Conservation (phyloP, 169 alveolate species). For the Haemoproteus tartakovskyi region DNA sequence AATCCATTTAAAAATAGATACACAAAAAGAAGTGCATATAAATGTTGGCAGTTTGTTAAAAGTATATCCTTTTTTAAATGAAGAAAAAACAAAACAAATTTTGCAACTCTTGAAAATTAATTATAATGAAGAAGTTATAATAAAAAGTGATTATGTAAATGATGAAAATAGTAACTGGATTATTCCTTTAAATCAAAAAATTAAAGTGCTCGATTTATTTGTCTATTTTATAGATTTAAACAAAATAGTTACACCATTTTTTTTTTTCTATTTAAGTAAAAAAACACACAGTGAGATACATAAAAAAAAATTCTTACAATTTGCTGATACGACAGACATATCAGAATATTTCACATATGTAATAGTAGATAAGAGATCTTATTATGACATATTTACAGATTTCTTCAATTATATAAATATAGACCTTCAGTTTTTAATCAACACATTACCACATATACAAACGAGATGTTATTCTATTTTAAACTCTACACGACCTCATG, state of each 20-base stretch:
- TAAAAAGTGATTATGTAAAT: background rate
- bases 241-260: conserved; percentile 55
- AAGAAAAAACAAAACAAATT: conserved; percentile 20
- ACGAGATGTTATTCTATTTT: conserved; percentile 45
- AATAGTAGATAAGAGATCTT: conserved; percentile 44
- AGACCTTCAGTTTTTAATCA: conserved; percentile 16
- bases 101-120: conserved; percentile 35
- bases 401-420: conserved; percentile 31
- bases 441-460: conserved; percentile 43
- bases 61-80: conserved; percentile 29
- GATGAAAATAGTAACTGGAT: background rate
- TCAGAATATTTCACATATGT: conserved; percentile 40
- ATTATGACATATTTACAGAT: conserved; percentile 37
- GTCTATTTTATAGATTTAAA: conserved; percentile 40
- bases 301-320: conserved; percentile 27
- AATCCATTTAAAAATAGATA: conserved; percentile 16
- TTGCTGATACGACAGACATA: conserved; percentile 24
- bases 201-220: conserved; percentile 39
- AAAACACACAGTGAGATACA: conserved; percentile 49
- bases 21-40: background rate
- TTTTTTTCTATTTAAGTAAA: conserved; percentile 19
- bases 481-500: background rate
- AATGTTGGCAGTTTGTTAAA: conserved; percentile 36
- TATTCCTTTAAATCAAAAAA: conserved; percentile 32
- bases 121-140: conserved; percentile 29